phyloP scores from a whole-genome alignment of 805 yeast species.

The Ogataea allantospora region DNA sequence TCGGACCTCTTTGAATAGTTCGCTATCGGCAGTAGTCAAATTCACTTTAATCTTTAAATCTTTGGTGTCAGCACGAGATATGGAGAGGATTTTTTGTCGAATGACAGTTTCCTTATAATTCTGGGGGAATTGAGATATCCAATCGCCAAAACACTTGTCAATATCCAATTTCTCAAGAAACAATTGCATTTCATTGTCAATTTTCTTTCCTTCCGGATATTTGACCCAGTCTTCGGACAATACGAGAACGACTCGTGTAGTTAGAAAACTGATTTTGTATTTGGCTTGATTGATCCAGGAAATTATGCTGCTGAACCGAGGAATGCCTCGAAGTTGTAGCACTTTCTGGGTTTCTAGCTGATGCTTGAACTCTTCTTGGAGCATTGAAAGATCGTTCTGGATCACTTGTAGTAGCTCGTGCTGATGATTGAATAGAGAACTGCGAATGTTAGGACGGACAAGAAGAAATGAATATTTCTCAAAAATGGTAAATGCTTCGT shows the following conservation, averaged over 20 bases:
- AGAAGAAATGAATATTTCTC: conserved; percentile 48
- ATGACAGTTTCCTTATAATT: conserved; percentile 15
- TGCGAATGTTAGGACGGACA: conserved; percentile 51
- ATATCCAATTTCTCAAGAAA: conserved; percentile 49
- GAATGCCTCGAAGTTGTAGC: conserved; percentile 44
- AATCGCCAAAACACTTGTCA: conserved; percentile 40
- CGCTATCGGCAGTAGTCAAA: conserved; percentile 44
- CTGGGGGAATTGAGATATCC: conserved; percentile 39
- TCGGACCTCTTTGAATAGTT: conserved; percentile 52
- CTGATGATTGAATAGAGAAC: conserved; percentile 62
- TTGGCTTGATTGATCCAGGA: conserved; percentile 55
- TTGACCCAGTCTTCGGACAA: conserved; percentile 61
- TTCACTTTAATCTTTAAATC: conserved; percentile 42
- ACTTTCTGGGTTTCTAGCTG: conserved; percentile 36
- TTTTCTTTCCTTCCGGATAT: conserved; percentile 64
- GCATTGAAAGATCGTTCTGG: conserved; percentile 42
- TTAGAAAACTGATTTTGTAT: conserved; percentile 40
- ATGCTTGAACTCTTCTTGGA: conserved; percentile 38
- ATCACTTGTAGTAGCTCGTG: conserved; percentile 47
- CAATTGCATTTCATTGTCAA: conserved; percentile 47
- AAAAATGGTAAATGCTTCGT: conserved; percentile 52
- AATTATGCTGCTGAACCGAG: conserved; percentile 45
- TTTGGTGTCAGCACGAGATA: conserved; percentile 26
- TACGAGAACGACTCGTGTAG: conserved; percentile 46
- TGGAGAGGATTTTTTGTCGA: conserved; percentile 35